Evolutionary conservation across 306 rosid species (phyloP), one percentile per base, ranked within the genome.

Genomic region (Cucurbita pepo): DNA sequence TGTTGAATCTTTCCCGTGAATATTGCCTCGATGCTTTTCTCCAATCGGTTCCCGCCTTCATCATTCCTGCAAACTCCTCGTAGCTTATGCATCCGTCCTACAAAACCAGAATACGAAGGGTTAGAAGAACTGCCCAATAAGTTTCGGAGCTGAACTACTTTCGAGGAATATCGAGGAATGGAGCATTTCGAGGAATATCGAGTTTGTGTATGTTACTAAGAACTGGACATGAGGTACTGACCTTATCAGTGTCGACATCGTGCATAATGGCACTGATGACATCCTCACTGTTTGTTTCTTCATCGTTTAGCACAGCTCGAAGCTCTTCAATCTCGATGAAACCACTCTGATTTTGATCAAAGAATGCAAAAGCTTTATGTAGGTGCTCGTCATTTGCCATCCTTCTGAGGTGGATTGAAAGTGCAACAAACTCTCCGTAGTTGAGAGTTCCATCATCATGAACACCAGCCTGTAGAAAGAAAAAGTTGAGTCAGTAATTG

Each of bases 21-120:
- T 85, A 85, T 77, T 85, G 89, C 41, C 89, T 83, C 1, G 89
- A 83, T 56, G 95, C 97, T 75, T 92, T 92, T 85, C 96, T 86
- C 97, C 97, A 90, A 80, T 92, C 97, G 34, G 95, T 92, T 48
- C 97, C 95, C 3, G 96, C 86, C 80, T 90, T 92, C 97, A 92
- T 92, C 97, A 92, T 92, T 41, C 81, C 85, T 45, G 85, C 92
- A 84, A 92, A 92, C 73, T 92, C 97, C 62, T 84, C 91, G 12
- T 90, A 90, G 74, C 97, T 89, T 69, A 92, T 92, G 77, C 81
- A 84, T 77, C 97, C 97, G 77, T 92, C 97, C 97, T 92, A 80
- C 78, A 54, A 75, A 57, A 59, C 38, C 0, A 75, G 14, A 76
- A 3, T 50, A 18, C 66, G 63, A 69, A 64, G 30, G 71, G 19